Evolutionary conservation across 83 land plant species (phyloP).

Genomic region (Picea abies): DNA sequence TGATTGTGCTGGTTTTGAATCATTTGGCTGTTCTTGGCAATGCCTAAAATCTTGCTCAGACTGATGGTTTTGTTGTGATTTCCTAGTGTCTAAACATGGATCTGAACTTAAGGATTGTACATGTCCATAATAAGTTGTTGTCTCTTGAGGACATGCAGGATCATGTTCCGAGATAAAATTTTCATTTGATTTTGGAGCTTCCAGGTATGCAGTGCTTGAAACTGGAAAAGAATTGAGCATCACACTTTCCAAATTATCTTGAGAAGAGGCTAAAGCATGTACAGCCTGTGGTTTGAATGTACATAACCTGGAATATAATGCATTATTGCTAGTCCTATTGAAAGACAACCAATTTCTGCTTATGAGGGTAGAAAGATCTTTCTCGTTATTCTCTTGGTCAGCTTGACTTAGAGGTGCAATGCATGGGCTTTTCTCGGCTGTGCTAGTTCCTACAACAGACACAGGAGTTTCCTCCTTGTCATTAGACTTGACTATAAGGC

Average conservation of each 20-base stretch:
- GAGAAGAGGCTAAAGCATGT: background rate
- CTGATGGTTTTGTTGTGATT: background rate
- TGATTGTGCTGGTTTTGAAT: background rate
- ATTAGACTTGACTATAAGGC: constrained; percentile 2
- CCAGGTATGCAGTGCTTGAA: background rate
- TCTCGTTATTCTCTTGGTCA: background rate
- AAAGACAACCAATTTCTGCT: background rate
- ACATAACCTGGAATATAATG: background rate
- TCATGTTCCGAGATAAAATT: background rate
- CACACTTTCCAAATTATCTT: constrained; percentile 3
- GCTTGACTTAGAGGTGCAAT: background rate
- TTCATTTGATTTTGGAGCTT: constrained; percentile 6
- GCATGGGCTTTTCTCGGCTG: background rate
- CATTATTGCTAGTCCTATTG: constrained; percentile 11
- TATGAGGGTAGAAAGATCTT: constrained; percentile 6
- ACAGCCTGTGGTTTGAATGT: background rate
- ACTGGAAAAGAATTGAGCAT: background rate
- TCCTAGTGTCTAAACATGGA: background rate
- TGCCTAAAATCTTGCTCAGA: constrained; percentile 2
- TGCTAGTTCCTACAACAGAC: constrained; percentile 10
- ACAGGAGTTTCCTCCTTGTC: background rate
- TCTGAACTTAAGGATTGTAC: background rate
- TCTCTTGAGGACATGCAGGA: background rate
- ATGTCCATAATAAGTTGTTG: background rate
- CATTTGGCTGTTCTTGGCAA: constrained; percentile 1